A percentile compares a stretch with the other conserved stretches of the same genome.
Conservation (phyloP, 208 protist genomes). For the Acanthamoeba healyi region DNA sequence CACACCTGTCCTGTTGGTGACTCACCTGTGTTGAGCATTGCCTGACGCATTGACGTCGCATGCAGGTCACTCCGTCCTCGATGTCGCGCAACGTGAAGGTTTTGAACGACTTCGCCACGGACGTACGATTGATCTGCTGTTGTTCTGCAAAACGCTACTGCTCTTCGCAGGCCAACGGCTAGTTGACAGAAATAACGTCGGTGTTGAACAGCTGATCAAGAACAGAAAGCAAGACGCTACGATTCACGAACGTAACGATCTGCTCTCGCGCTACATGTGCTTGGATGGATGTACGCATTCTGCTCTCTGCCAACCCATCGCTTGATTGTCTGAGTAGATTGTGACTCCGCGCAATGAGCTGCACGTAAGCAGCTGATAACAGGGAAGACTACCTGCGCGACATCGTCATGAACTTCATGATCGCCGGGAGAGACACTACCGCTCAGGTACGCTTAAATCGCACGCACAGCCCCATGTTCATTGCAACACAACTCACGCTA, state of each 20-base stretch:
- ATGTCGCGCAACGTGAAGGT: neutral
- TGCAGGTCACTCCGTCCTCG: neutral
- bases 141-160: too few relatives aligned
- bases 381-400: neutral
- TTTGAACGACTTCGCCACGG: neutral
- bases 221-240: neutral
- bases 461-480: too few relatives aligned
- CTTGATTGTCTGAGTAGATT: neutral
- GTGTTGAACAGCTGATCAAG: neutral
- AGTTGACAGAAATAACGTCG: too few relatives aligned
- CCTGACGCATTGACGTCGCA: too few relatives aligned
- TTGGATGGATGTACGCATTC: neutral
- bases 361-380: neutral
- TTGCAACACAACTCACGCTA: neutral
- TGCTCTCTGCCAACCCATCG: too few relatives aligned
- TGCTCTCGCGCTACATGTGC: conserved; percentile 36
- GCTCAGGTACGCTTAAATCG: neutral
- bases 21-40: neutral
- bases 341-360: too few relatives aligned
- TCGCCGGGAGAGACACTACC: neutral
- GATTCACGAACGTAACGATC: neutral
- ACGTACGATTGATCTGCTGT: neutral
- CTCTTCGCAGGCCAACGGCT: too few relatives aligned
- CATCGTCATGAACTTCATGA: conserved; percentile 61
- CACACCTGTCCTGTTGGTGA: neutral